phyloP scores from a whole-genome alignment of 2,329 filamentous ascomycete species.

The Fusarium sp. region DNA sequence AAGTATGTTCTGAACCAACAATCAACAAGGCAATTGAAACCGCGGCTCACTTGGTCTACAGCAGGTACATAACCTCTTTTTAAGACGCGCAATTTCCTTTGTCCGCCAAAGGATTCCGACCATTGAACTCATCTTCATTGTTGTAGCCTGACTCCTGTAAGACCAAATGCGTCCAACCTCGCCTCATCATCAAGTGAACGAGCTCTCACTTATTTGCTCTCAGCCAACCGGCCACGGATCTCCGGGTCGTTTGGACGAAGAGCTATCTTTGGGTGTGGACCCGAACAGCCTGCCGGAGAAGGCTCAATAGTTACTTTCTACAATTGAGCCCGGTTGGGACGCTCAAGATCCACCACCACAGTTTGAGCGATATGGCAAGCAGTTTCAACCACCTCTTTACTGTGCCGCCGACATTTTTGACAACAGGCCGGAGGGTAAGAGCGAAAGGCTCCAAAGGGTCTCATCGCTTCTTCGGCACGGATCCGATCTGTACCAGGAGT shows the following conservation, averaged over 20 bases:
- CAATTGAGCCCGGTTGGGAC: fast-evolving
- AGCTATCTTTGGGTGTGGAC: fast-evolving
- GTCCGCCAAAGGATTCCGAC: too few species aligned
- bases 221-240: neutral
- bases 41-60: too few species aligned
- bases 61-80: too few species aligned
- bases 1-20: too few species aligned
- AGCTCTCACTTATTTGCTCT: neutral
- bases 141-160: too few species aligned
- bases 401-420: neutral
- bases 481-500: too few species aligned
- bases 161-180: too few species aligned
- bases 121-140: too few species aligned
- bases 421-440: neutral
- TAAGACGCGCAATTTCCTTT: too few species aligned
- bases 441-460: neutral
- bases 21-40: too few species aligned
- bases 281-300: fast-evolving
- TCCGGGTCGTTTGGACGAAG: neutral
- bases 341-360: neutral
- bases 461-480: neutral
- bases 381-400: neutral
- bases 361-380: neutral
- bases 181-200: neutral
- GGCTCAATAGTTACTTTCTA: fast-evolving